phyloP scores from a whole-genome alignment of 2,329 filamentous ascomycete species.

The Aspergillus ruber region DNA sequence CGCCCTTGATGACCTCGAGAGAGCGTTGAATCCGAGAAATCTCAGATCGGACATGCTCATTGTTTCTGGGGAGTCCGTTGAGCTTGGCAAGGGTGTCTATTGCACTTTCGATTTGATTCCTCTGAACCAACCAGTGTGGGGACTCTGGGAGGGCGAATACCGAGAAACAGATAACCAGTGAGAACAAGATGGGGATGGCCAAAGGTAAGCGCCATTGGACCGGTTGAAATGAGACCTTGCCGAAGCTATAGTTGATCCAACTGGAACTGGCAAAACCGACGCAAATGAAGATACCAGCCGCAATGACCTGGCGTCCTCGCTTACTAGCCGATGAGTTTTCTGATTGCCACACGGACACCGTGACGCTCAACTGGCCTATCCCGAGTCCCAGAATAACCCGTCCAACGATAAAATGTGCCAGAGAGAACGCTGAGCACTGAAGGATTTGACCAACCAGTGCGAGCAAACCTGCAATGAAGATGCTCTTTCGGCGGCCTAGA shows the following conservation, averaged over 20 bases:
- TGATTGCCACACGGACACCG: constrained; percentile 45
- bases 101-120: constrained; percentile 46
- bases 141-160: constrained; percentile 46
- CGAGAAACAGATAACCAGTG: constrained; percentile 40
- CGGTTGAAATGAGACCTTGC: constrained; percentile 35
- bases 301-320: constrained; percentile 44
- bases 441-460: constrained; percentile 43
- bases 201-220: constrained; percentile 45
- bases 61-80: constrained; percentile 39
- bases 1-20: constrained; percentile 38
- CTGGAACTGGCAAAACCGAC: constrained; percentile 19
- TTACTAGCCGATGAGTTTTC: constrained; percentile 44
- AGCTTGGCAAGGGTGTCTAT: constrained; percentile 39
- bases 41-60: constrained; percentile 37
- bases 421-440: constrained; percentile 39
- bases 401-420: constrained; percentile 44
- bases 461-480: constrained; percentile 40
- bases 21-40: constrained; percentile 46
- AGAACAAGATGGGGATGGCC: constrained; percentile 48
- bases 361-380: constrained; percentile 43
- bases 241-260: constrained; percentile 45
- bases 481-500: constrained; percentile 43
- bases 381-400: constrained; percentile 46
- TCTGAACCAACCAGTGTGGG: constrained; percentile 49
- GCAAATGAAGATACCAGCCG: constrained; percentile 42